Evolutionary conservation across 208 protist species (phyloP), one percentile per base, ranked within the genome.

Genomic region (Acanthamoeba sp.): DNA sequence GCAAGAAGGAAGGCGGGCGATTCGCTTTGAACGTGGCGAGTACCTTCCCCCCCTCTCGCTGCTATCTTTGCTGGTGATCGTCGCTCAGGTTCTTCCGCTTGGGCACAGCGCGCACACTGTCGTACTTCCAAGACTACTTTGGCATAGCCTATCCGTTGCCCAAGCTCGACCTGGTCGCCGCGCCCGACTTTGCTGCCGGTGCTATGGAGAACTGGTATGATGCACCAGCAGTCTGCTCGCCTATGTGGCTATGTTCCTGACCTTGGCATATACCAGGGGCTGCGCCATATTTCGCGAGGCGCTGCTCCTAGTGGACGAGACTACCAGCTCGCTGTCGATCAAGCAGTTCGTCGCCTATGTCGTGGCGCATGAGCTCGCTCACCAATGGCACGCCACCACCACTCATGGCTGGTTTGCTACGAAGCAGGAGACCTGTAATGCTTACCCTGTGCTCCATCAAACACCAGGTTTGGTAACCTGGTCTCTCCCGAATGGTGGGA

Each of bases 401-500:
- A 52, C 32, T n/a, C n/a, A n/a, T n/a, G n/a, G n/a, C n/a, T n/a
- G n/a, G n/a, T n/a, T n/a, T n/a, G n/a, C n/a, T n/a, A n/a, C n/a
- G n/a, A n/a, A n/a, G n/a, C n/a, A n/a, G n/a, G n/a, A n/a, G n/a
- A n/a, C n/a, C n/a, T n/a, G n/a, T n/a, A n/a, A 12, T 66, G 4
- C 50, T 71, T n/a, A 14, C 4, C 55, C 36, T n/a, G 12, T 32
- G 5, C 55, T 45, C 34, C 20, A 22, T 90, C 24, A n/a, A 14
- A n/a, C n/a, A n/a, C 42, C 10, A 91, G 85, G 85, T 99, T 99
- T 94, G 99, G 99, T 84, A 99, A 99, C 96, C 95, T 99, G 24
- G 98, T 99, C n/a, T 99, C 99, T 27, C 99, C 99, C 97, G 95
- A 97, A 73, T 99, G 98, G 98, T 99, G 99, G 99, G 98, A 98